Evolutionary conservation across 257 asterid species (phyloP), one percentile per base, ranked within the genome.

Genomic region (Penstemon barbatus): DNA sequence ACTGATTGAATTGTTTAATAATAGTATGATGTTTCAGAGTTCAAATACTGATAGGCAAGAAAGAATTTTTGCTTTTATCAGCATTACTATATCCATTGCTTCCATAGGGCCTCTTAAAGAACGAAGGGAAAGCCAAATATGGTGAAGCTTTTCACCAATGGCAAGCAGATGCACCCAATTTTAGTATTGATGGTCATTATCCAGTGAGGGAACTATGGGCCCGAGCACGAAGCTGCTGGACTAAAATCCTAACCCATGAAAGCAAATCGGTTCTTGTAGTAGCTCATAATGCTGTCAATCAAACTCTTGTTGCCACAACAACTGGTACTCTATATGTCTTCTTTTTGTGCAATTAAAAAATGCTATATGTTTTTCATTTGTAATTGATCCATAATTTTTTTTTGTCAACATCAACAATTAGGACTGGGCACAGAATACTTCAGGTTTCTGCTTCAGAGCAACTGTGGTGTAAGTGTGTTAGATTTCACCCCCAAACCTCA

Each of bases 241-340:
- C 73, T 0, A 87, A 77, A 65, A 90, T 93, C 43, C 86, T 93
- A 60, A 72, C 84, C 10, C 89, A 86, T 68, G 94, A 90, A 77
- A 84, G 91, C 86, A 82, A 71, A 81, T 90, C 97, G 7, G 65
- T 84, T 62, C 89, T 93, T 5, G 94, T 93, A 38, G 98, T 90
- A 71, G 98, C 97, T 79, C 98, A 93, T 69, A 90, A 90, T 87
- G 98, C 97, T 54, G 97, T 90, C 74, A 90, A 93, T 75, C 97
- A 93, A 79, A 97, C 98, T 70, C 96, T 93, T 70, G 88, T 93
- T 66, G 97, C 98, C 78, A 90, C 97, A 38, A 94, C 98, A 19
- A 74, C 90, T 18, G 98, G 97, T 92, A 84, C 38, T 61, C 18
- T 59, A 37, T 67, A 19, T 11, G 46, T 70, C 4, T 60, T 38